phyloP scores from a whole-genome alignment of 208 protist species.

The Acanthamoeba divionensis region DNA sequence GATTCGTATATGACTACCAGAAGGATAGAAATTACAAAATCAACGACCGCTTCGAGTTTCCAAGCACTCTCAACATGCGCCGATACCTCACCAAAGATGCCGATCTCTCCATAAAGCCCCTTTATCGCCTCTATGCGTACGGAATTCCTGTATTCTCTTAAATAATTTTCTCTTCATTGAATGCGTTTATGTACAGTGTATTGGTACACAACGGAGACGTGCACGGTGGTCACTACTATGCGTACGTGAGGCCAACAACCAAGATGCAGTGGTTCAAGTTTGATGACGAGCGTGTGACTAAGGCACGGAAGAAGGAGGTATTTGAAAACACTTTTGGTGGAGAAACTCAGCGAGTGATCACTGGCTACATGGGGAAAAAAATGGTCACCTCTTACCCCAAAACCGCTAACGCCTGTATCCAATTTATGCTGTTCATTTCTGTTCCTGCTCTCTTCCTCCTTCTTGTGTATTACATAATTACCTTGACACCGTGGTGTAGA shows the following conservation, averaged over 20 bases:
- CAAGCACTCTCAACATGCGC: conserved; percentile 74
- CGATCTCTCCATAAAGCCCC: conserved; percentile 21
- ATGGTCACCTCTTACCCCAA: background rate
- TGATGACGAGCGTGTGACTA: conserved; percentile 84
- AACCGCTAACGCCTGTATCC: conserved; percentile 51
- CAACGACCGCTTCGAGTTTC: conserved; percentile 69
- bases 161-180: background rate
- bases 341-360: conserved; percentile 1
- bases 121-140: conserved; percentile 65
- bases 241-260: conserved; percentile 78
- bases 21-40: conserved; percentile 79
- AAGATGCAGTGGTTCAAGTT: conserved; percentile 76
- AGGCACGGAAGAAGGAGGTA: conserved; percentile 64
- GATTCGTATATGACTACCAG: conserved; percentile 86
- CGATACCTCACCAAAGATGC: conserved; percentile 62
- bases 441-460: background rate
- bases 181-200: conserved; percentile 66
- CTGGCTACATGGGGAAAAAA: conserved; percentile 14
- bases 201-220: conserved; percentile 86
- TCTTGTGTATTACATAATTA: conserved; percentile 44
- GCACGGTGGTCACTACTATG: conserved; percentile 88
- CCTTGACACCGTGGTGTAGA: no score
- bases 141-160: background rate
- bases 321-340: conserved; percentile 78
- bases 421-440: background rate